phyloP scores from a whole-genome alignment of 768 basidiomycete species.

The Brasilioporus rufonigricans region DNA sequence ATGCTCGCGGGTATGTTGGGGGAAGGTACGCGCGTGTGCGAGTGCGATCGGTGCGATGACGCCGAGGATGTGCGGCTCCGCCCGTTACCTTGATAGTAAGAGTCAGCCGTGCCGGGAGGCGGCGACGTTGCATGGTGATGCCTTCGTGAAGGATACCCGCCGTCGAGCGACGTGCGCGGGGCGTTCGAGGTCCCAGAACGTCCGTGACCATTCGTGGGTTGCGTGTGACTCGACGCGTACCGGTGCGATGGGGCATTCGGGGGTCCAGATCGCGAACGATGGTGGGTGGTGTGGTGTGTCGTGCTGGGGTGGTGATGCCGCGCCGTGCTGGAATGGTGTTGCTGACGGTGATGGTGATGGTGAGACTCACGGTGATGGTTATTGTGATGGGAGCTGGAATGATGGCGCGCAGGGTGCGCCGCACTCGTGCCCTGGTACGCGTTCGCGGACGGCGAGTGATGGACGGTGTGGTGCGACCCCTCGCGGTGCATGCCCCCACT shows the following conservation, averaged over 20 bases:
- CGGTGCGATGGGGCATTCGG: slow-evolving; percentile 33
- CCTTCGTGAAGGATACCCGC: slow-evolving; percentile 9
- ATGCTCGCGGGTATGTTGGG: not conserved
- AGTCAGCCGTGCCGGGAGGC: slow-evolving; percentile 5
- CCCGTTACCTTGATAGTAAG: slow-evolving; percentile 5
- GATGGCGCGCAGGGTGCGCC: slow-evolving; percentile 8
- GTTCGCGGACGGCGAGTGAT: not conserved
- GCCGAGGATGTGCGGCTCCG: slow-evolving; percentile 6
- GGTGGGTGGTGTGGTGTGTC: slow-evolving; percentile 11
- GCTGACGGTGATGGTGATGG: not conserved
- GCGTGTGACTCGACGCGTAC: slow-evolving; percentile 27
- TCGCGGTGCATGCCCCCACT: slow-evolving; percentile 16
- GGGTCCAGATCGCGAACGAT: slow-evolving; percentile 27
- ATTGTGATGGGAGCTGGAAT: not conserved
- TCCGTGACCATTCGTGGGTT: slow-evolving; percentile 25
- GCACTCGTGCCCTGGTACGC: slow-evolving; percentile 7
- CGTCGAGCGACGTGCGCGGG: slow-evolving; percentile 24
- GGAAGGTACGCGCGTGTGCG: slow-evolving; percentile 6
- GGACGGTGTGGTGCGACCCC: slow-evolving; percentile 13
- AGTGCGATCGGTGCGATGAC: slow-evolving; percentile 19
- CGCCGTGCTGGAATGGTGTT: too few species aligned
- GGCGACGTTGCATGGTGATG: slow-evolving; percentile 11
- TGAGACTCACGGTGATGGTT: too few species aligned
- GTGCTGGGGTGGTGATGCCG: slow-evolving; percentile 1
- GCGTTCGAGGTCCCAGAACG: slow-evolving; percentile 18